Conservation (phyloP, 345 rosid species). For the Corymbia maculata region DNA sequence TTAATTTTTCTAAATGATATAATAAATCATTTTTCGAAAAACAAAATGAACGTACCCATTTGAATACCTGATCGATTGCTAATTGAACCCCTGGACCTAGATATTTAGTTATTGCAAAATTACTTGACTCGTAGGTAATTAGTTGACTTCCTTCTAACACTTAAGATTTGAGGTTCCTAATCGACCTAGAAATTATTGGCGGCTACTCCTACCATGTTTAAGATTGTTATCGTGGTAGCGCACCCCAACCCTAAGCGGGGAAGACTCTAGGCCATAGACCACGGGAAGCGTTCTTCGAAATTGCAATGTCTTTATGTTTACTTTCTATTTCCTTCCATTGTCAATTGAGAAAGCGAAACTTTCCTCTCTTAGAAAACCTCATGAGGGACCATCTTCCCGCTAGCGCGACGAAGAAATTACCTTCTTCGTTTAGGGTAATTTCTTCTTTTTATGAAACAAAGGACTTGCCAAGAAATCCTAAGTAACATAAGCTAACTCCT, state of each 20-base stretch:
- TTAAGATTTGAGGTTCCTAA: neutral
- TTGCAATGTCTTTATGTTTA: neutral
- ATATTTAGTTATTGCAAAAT: neutral
- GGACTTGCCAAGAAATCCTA: neutral
- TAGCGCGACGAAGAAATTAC: neutral
- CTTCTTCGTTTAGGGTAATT: neutral
- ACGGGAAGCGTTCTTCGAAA: neutral
- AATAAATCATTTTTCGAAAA: no score
- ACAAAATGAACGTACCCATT: neutral
- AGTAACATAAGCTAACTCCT: neutral
- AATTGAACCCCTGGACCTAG: neutral
- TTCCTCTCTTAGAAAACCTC: neutral
- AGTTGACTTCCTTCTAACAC: neutral
- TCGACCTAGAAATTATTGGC: neutral
- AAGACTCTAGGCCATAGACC: neutral
- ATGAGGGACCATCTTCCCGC: neutral
- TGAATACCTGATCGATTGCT: accelerated
- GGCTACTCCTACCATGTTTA: neutral
- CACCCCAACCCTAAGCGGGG: neutral
- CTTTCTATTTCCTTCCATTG: neutral
- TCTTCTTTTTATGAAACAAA: neutral
- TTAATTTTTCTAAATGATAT: no score
- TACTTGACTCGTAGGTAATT: neutral
- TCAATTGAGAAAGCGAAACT: neutral
- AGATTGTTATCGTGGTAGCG: neutral